Evolutionary conservation across 2,329 filamentous ascomycete species (phyloP), one percentile per base, ranked within the genome.

Genomic region (Pseudocercospora fijiensis): DNA sequence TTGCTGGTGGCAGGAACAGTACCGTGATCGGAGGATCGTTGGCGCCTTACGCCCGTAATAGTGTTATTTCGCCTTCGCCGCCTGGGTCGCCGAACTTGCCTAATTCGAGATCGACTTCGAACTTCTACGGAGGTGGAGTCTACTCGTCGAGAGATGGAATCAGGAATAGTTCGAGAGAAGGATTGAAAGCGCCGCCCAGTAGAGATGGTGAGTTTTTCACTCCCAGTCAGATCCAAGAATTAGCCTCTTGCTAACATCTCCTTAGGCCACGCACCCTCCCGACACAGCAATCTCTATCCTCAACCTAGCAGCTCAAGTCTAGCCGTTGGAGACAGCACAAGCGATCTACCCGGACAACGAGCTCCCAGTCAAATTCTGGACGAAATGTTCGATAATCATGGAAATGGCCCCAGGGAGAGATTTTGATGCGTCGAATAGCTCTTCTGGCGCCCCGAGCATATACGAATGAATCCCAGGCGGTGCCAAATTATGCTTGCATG

Each of bases 321-420:
- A 47, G 67, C 67, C 37, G 72, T 71, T 11, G 70, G 70, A 64
- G 75, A 64, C 73, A 76, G 69, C 70, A 70, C 59, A 60, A 89
- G 87, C 66, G 82, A 85, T 61, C 84, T 88, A 11, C 77, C 86
- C 13, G 88, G 86, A 59, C 87, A 87, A 62, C 84, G 93, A 62
- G 90, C 92, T 16, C 94, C 94, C 0, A 96, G 91, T 76, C 91
- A 92, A 18, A 96, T 92, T 75, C 82, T 98, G 43, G 93, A 98
- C 64, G 92, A 97, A 76, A 78, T 98, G 57, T 89, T 97, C 65
- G 91, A 92, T 73, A 90, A 90, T 67, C 88, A 92, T 72, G 79
- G 79, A 22, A 75, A 73, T 57, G 72, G 72, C 24, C 70, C 70
- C 9, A 62, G 67, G 58, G 69, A 72, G 59, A 56, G 63, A 28